A percentile compares a stretch with the other conserved stretches of the same genome.
These are phyloP conservation scores for Tricholoma saponaceum DNA, from an alignment of 768 basidiomycete genomes.

Conservation along the genomic window DNA sequence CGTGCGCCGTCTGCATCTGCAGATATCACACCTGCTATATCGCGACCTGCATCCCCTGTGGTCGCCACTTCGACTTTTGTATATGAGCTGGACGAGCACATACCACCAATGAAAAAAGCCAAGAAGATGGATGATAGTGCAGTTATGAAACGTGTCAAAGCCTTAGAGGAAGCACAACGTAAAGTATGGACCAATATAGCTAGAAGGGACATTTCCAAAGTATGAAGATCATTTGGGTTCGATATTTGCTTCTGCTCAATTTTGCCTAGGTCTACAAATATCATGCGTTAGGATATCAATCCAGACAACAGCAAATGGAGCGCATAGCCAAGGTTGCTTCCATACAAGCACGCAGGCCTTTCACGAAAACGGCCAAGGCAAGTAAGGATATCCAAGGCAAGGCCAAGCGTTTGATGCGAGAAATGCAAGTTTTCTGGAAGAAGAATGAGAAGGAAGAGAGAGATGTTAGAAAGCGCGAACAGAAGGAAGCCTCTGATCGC, in stretches of 20 bases:
- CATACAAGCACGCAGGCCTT: conserved; percentile 74
- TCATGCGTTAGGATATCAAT: conserved; percentile 59
- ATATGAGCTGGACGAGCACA: conserved; percentile 66
- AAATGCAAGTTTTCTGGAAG: conserved; percentile 97
- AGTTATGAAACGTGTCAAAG: conserved; percentile 71
- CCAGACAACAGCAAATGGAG: conserved; percentile 65
- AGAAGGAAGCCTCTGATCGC: conserved; percentile 89
- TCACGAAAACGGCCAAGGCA: conserved; percentile 68
- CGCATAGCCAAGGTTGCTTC: conserved; percentile 74
- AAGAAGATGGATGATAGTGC: conserved; percentile 72
- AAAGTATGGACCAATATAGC: conserved; percentile 93
- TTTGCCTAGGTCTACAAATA: conserved; percentile 71
- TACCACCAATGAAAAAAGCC: conserved; percentile 70
- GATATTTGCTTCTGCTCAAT: conserved; percentile 1
- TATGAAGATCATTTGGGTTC: conserved; percentile 17
- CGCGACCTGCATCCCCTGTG: conserved; percentile 67
- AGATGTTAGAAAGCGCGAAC: conserved; percentile 87
- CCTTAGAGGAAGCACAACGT: conserved; percentile 77
- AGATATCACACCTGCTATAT: conserved; percentile 68
- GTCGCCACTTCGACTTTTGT: conserved; percentile 55
- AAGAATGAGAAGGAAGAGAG: conserved; percentile 97
- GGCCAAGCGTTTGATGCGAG: conserved; percentile 85
- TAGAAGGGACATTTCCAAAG: conserved; percentile 79
- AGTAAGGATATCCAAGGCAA: conserved; percentile 82
- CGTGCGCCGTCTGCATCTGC: conserved; percentile 57